Base-by-base conservation (phyloP, 2,329 filamentous ascomycete species). In the Diaporthe sp. region DNA sequence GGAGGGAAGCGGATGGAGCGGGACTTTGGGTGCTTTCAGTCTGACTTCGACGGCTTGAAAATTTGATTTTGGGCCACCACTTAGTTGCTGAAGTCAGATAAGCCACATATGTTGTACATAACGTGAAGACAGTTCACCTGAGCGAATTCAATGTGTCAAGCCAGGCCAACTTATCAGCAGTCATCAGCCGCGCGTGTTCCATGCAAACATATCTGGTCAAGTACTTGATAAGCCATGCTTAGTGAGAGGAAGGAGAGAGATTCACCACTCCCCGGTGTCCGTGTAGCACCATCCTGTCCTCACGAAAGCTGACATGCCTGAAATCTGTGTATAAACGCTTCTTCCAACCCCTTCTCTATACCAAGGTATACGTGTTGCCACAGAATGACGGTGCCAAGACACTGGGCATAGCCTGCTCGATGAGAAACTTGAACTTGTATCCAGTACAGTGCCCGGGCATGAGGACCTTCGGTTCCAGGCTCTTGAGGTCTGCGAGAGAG, bases 371-470 rank as follows among this genome's bases (percentile, higher is more conserved):
- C 62, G 79, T 87, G 28, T 85, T 85, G 4, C 88, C 88, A 19
- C 88, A 88, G 17, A 88, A 88, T 31, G 86, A 86, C 39, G 88
- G 88, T 10, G 87, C 87, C 75, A 90, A 78, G 4, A 82, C 81
- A 3, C 88, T 88, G 0, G 87, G 86, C 85, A 90, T 88, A 51
- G 84, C 81, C 76, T 84, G 86, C 80, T 90, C 87, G 76, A 90
- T 88, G 58, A 84, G 84, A 77, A 86, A 86, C 79, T 90, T 90
- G 49, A 87, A 88, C 76, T 88, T 83, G 88, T 88, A 91, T 8
- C 89, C 89, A 0, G 88, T 87, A 78, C 88, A 90, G 79, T 91
- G 89, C 0, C 89, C 89, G 0, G 89, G 88, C 79, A 90, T 83
- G 4, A 90, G 79, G 0, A 90, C 82, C 17, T 85, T 85, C 0